These are phyloP conservation scores for Aspergillus tubingensis DNA, from an alignment of 2,329 filamentous ascomycete genomes.

Conservation along the genomic window DNA sequence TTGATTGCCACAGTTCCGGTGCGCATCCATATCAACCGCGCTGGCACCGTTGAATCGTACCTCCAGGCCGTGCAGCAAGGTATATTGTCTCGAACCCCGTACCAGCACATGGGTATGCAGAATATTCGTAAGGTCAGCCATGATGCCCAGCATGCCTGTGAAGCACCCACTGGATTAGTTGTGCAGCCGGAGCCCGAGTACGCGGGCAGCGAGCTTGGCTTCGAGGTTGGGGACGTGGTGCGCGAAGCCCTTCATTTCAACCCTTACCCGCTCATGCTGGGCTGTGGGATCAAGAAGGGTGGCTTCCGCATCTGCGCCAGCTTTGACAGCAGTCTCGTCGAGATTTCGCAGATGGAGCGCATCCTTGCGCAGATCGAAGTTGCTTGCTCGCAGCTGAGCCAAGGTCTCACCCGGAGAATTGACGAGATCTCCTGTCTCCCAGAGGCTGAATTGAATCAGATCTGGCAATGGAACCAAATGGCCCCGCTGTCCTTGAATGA, in stretches of 20 bases:
- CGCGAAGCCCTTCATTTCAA: constrained; percentile 47
- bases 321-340: constrained; percentile 45
- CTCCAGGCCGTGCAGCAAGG: constrained; percentile 35
- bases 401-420: constrained; percentile 27
- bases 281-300: constrained; percentile 45
- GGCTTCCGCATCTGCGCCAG: constrained; percentile 49
- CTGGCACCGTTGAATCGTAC: constrained; percentile 30
- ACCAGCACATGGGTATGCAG: constrained; percentile 54
- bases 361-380: constrained; percentile 41
- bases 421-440: constrained; percentile 43
- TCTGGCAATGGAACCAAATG: constrained; percentile 47
- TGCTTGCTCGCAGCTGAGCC: constrained; percentile 30
- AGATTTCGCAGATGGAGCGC: constrained; percentile 39
- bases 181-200: constrained; percentile 45
- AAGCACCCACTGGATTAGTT: constrained; percentile 39
- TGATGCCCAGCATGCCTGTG: constrained; percentile 42
- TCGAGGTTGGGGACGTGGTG: constrained; percentile 38
- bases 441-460: constrained; percentile 41
- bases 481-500: constrained; percentile 40
- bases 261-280: constrained; percentile 54
- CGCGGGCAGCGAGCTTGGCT: constrained; percentile 40
- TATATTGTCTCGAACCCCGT: constrained; percentile 42
- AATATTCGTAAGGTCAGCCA: constrained; percentile 48
- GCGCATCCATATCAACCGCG: constrained; percentile 41
- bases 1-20: constrained; percentile 53